Conservation (phyloP, 2,329 filamentous ascomycete genomes). For the Zymoseptoria brevis region DNA sequence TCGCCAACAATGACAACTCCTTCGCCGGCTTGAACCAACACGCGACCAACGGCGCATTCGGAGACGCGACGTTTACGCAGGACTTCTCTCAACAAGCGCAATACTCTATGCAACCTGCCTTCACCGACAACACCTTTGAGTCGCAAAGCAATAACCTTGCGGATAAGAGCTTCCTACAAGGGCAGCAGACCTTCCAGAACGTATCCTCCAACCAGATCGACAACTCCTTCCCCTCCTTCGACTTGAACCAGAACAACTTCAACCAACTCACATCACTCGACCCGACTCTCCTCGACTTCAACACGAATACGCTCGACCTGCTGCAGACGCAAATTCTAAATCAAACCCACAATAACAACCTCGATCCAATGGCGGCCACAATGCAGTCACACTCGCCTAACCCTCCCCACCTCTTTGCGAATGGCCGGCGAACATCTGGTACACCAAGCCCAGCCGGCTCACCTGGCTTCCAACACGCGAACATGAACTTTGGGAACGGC, state of each 20-base stretch:
- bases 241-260: conserved; percentile 48
- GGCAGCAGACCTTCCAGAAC: conserved; percentile 6
- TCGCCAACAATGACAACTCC: conserved; percentile 5
- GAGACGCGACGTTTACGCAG: conserved; percentile 34
- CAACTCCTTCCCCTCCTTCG: conserved; percentile 49
- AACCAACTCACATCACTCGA: conserved; percentile 51
- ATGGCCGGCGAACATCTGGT: conserved; percentile 44
- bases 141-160: conserved; percentile 21
- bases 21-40: conserved; percentile 19
- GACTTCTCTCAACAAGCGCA: conserved; percentile 36
- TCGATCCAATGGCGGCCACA: conserved; percentile 45
- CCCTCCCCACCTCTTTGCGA: conserved; percentile 50
- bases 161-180: conserved; percentile 37
- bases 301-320: conserved; percentile 33
- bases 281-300: conserved; percentile 51
- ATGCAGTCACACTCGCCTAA: conserved; percentile 44
- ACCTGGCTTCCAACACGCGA: conserved; percentile 45
- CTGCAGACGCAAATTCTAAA: conserved; percentile 36
- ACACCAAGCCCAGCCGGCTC: conserved; percentile 47
- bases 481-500: not conserved
- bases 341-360: conserved; percentile 28
- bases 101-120: conserved; percentile 37
- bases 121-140: conserved; percentile 14
- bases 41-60: conserved; percentile 17
- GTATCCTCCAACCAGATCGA: not conserved